These are phyloP conservation scores for Coniella vitis DNA, from an alignment of 2,329 filamentous ascomycete species.

Conservation along the genomic window DNA sequence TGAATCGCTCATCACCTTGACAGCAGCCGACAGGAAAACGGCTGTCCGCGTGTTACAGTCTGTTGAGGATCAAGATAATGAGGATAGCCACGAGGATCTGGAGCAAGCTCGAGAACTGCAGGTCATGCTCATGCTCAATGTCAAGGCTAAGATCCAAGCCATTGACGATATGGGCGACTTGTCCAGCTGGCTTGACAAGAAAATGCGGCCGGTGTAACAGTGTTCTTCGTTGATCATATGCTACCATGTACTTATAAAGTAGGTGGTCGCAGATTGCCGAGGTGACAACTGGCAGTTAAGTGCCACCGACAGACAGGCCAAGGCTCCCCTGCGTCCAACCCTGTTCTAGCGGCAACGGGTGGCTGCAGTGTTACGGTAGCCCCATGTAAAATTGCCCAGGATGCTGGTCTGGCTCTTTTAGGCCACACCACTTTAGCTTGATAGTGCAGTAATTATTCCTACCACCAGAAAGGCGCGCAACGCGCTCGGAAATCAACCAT, in stretches of 20 bases:
- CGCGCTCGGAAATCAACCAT: too few species aligned
- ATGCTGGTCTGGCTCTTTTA: too few species aligned
- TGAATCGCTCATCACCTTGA: slow-evolving; percentile 35
- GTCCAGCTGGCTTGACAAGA: slow-evolving; percentile 41
- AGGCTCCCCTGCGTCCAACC: background rate
- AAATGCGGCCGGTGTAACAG: slow-evolving; percentile 24
- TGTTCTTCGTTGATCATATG: background rate
- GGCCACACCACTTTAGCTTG: too few species aligned
- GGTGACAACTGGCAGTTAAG: too few species aligned
- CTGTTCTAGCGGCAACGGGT: background rate
- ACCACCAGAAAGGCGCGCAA: too few species aligned
- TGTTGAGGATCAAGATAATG: slow-evolving; percentile 21
- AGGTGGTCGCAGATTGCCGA: too few species aligned
- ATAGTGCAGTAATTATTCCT: too few species aligned
- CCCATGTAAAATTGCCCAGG: too few species aligned
- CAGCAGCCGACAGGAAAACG: slow-evolving; percentile 48
- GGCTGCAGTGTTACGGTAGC: background rate
- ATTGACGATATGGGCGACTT: slow-evolving; percentile 51
- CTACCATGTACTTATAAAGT: too few species aligned
- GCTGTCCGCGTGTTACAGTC: slow-evolving; percentile 47
- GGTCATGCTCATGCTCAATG: slow-evolving; percentile 63
- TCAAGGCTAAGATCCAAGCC: slow-evolving; percentile 73
- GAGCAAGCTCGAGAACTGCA: slow-evolving; percentile 55
- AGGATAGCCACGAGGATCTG: slow-evolving; percentile 24
- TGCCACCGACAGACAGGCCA: too few species aligned